Evolutionary conservation across 495 filamentous ascomycete genomes (phyloP).

Genomic region (Evansstolkia leycettana): DNA sequence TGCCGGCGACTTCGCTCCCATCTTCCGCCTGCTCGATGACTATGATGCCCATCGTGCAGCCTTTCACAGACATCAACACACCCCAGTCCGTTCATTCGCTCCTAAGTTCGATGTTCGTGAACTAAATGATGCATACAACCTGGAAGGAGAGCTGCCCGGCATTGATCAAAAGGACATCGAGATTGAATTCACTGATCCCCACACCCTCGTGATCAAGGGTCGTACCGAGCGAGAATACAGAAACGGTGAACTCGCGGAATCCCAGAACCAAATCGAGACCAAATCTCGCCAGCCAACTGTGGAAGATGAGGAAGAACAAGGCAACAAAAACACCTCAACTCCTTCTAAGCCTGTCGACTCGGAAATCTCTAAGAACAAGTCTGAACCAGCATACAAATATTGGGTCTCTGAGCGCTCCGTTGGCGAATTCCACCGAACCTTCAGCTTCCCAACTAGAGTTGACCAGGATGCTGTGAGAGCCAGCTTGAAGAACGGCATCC

Average conservation of each 20-base stretch:
- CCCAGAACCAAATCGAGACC: slow-evolving; percentile 6
- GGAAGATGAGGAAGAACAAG: slow-evolving; percentile 45
- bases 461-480: slow-evolving; percentile 71
- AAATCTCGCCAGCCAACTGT: slow-evolving; percentile 47
- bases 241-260: slow-evolving; percentile 14
- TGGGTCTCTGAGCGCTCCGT: slow-evolving; percentile 72
- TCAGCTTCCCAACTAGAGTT: slow-evolving; percentile 62
- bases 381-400: slow-evolving; percentile 43
- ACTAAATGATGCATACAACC: slow-evolving; percentile 51
- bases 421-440: slow-evolving; percentile 68
- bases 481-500: slow-evolving; percentile 60
- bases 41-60: slow-evolving; percentile 44
- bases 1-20: slow-evolving; percentile 42
- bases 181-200: slow-evolving; percentile 73
- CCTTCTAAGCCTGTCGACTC: slow-evolving; percentile 3
- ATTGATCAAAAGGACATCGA: slow-evolving; percentile 62
- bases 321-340: slow-evolving; percentile 3
- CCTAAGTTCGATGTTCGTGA: slow-evolving; percentile 80
- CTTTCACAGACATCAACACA: slow-evolving; percentile 9
- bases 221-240: slow-evolving; percentile 46
- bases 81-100: slow-evolving; percentile 35
- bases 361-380: slow-evolving; percentile 13
- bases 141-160: slow-evolving; percentile 83
- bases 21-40: slow-evolving; percentile 70
- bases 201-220: slow-evolving; percentile 66